These are phyloP conservation scores for Leishmania martiniquensis DNA, from an alignment of 208 protist species.

Conservation along the genomic window DNA sequence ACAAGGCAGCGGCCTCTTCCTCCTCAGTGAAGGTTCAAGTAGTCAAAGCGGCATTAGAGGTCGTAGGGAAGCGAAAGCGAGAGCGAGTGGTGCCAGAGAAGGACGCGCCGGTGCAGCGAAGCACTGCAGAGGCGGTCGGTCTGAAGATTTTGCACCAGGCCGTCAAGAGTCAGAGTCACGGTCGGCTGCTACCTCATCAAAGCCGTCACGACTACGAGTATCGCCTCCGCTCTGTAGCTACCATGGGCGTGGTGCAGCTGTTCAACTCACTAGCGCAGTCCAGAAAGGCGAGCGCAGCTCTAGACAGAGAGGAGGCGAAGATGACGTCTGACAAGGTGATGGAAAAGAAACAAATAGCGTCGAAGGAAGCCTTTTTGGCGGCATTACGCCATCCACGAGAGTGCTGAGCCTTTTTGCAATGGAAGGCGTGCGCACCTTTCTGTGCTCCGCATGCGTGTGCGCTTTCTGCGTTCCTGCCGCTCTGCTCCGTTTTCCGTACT, in stretches of 20 bases:
- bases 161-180: slow-evolving; percentile 79
- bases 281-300: slow-evolving; percentile 62
- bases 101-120: slow-evolving; percentile 41
- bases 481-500: neutral
- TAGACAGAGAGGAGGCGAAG: slow-evolving; percentile 49
- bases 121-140: slow-evolving; percentile 64
- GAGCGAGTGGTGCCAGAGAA: slow-evolving; percentile 41
- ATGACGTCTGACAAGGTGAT: slow-evolving; percentile 74
- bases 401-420: slow-evolving; percentile 6
- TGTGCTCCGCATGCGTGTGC: neutral
- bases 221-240: slow-evolving; percentile 79
- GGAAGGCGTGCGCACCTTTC: neutral
- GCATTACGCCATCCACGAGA: slow-evolving; percentile 62
- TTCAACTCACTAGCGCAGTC: slow-evolving; percentile 88
- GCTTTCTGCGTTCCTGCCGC: no score
- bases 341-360: slow-evolving; percentile 78
- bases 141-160: slow-evolving; percentile 77
- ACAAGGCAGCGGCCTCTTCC: slow-evolving; percentile 5
- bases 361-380: slow-evolving; percentile 79
- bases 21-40: slow-evolving; percentile 41
- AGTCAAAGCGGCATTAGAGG: slow-evolving; percentile 67
- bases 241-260: slow-evolving; percentile 83
- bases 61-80: slow-evolving; percentile 45
- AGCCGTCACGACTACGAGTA: slow-evolving; percentile 90
- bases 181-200: slow-evolving; percentile 74